Base-by-base conservation (phyloP, 1,284 basidiomycete species). In the Mycena sp. region DNA sequence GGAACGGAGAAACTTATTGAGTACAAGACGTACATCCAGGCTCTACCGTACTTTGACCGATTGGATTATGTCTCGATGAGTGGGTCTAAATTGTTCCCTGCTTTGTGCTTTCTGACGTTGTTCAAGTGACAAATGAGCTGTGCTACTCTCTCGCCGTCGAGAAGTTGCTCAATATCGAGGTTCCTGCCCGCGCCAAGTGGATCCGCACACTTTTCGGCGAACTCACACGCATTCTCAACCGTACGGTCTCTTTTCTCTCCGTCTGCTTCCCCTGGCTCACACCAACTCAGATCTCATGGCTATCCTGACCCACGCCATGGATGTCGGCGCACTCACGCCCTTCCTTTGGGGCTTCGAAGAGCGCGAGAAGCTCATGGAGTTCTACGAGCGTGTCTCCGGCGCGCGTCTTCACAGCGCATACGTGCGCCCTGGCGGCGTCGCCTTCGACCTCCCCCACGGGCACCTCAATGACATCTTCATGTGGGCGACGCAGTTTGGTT, bases 321-420 rank as follows among this genome's bases (percentile, higher is more conserved):
- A 98, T 74, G 97, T 99, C 67, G 98, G 97, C 76, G 97, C 95
- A 67, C 86, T 99, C 7, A 99, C 98, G 1, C 98, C 97, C 49
- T 99, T 99, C 91, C 85, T 99, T 40, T 99, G 96, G 96, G 98
- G 96, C 73, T 99, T 99, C 85, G 97, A 99, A 81, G 97, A 99
- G 81, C 95, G 97, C 69, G 97, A 99, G 82, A 99, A 99, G 84
- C 89, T 99, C 69, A 99, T 99, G 97, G 97, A 99, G 79, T 99
- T 99, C 81, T 99, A 99, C 80, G 97, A 99, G 81, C 95, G 97
- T 62, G 96, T 99, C 35, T 99, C 96, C 10, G 97, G 97, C 71
- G 97, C 97, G 2, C 95, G 97, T 65, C 85, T 99, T 73, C 97
- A 99, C 76, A 91, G 96, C 6, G 97, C 97, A n/a, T 99, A 99